Base-by-base conservation (phyloP, 208 protist genomes). In the Trypanosoma grayi region DNA sequence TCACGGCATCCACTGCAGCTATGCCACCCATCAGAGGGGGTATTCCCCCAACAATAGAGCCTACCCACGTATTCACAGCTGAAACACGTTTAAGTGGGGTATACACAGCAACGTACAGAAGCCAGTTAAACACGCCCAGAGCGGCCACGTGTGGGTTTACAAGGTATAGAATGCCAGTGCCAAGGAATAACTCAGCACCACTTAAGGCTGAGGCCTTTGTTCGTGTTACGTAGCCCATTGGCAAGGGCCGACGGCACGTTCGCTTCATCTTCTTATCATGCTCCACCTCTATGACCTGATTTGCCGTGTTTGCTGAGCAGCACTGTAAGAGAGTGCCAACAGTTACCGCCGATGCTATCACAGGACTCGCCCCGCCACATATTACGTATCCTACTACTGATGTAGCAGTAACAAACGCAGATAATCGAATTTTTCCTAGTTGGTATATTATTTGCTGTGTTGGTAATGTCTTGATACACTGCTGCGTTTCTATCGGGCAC, bases 201-300 rank as follows among this genome's bases (percentile, higher is more conserved):
- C 66, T 83, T 34, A 92, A 51, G 14, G 54, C 31, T 0, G 41
- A 28, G 13, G 90, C 90, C 14, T 25, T n/a, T 39, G 43, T 67
- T 10, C 54, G 69, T 4, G 85, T 73, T 24, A 96, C 77, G 51
- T 80, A 62, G 48, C 78, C 75, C 80, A 88, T 90, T 24, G 87
- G 85, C 54, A 96, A 53, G 25, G 90, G 90, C 4, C 90, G 83
- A 9, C 81, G 80, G 56, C 83, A 89, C n/a, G 90, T 96, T 46
- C 90, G 85, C 69, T 92, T 96, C 90, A 96, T 96, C 44, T 88
- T 61, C 46, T 70, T 79, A 63, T 96, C 90, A 62, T 93, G 82
- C 34, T 80, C 61, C 20, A 63, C 53, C 67, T 96, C 90, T 33
- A 93, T 80, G 51, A 92, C 76, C 53, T 96, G 90, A 63, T 96